phyloP scores from a whole-genome alignment of 148 eudicot species.

The Fallopia convolvulus region DNA sequence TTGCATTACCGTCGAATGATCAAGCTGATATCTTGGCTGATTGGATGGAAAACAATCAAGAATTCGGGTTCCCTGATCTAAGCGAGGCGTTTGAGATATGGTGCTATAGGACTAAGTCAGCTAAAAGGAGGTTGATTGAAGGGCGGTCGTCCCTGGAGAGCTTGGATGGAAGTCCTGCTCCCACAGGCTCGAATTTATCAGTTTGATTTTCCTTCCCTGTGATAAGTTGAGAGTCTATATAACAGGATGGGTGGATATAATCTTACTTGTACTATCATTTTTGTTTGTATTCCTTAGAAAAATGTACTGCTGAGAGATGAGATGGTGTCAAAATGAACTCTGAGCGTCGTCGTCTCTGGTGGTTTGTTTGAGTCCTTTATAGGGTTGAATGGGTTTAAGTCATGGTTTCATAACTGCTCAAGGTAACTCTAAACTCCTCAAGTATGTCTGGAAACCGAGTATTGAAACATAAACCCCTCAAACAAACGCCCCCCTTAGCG shows the following conservation, averaged over 20 bases:
- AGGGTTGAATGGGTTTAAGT: background rate
- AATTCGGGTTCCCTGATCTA: constrained; percentile 59
- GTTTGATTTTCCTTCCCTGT: constrained; percentile 15
- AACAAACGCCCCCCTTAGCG: too few relatives aligned
- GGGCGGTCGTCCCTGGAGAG: constrained; percentile 30
- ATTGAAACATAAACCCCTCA: too few relatives aligned
- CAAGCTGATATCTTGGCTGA: constrained; percentile 74
- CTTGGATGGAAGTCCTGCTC: constrained; percentile 25
- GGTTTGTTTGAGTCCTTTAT: background rate
- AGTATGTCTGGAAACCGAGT: too few relatives aligned
- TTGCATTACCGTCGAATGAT: constrained; percentile 74
- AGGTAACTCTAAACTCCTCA: too few relatives aligned
- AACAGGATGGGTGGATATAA: background rate
- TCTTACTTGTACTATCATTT: background rate
- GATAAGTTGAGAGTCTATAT: background rate
- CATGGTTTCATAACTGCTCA: background rate
- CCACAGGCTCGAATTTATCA: constrained; percentile 44
- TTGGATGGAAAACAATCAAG: constrained; percentile 63
- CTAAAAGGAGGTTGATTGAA: constrained; percentile 58
- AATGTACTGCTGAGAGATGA: constrained; percentile 1
- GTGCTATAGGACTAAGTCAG: constrained; percentile 83
- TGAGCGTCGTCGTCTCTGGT: background rate
- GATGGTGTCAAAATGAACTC: background rate
- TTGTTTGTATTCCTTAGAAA: background rate
- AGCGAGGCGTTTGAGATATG: constrained; percentile 88